These are phyloP conservation scores for Apocynum venetum DNA, from an alignment of 257 asterid species.

Conservation along the genomic window DNA sequence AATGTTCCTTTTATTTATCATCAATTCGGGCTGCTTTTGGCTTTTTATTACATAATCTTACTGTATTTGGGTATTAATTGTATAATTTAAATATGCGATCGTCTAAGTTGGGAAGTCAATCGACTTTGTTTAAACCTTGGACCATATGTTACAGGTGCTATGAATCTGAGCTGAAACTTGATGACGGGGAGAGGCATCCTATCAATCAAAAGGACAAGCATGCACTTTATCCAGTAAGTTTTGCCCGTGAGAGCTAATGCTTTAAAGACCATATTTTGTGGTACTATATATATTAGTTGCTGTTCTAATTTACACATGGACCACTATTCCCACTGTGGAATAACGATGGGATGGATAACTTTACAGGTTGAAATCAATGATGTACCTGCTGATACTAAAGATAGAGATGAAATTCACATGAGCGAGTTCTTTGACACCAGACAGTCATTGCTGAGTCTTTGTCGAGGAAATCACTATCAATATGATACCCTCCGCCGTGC, in stretches of 20 bases:
- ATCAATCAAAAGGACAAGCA: conserved; percentile 75
- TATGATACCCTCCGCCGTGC: conserved; percentile 97
- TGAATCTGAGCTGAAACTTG: conserved; percentile 75
- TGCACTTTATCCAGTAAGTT: conserved; percentile 67
- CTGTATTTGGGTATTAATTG: not conserved
- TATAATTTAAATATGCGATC: not conserved
- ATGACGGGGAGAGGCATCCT: conserved; percentile 92
- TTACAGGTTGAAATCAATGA: conserved; percentile 66
- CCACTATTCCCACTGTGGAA: not conserved
- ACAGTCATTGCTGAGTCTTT: conserved; percentile 92
- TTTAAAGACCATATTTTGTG: not conserved
- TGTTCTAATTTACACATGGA: not conserved
- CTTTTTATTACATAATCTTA: not conserved
- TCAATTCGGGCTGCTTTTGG: too few relatives aligned
- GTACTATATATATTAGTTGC: not conserved
- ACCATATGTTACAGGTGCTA: conserved; percentile 54
- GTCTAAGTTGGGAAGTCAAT: not conserved
- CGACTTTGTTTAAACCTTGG: not conserved
- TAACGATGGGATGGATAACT: conserved; percentile 11
- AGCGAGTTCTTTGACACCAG: conserved; percentile 99
- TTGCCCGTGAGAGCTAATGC: not conserved
- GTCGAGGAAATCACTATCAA: conserved; percentile 98
- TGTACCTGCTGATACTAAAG: conserved; percentile 78
- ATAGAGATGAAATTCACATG: conserved; percentile 79
- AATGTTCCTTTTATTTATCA: too few relatives aligned